These are phyloP conservation scores for Atkinsonella texensis DNA, from an alignment of 2,329 filamentous ascomycete genomes.

Conservation along the genomic window DNA sequence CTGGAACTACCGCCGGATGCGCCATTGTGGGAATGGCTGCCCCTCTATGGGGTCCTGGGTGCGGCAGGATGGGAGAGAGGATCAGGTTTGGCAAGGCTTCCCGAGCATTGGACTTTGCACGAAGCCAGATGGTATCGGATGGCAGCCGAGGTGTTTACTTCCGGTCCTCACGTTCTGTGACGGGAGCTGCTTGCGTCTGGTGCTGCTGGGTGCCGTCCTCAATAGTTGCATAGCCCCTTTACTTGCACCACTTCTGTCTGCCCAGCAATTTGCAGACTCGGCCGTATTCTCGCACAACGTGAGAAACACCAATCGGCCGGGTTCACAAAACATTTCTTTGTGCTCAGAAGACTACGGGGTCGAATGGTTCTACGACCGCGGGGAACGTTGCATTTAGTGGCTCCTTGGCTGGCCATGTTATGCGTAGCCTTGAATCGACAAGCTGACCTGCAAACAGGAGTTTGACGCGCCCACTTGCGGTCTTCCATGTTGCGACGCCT, in stretches of 20 bases:
- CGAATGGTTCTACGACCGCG: too few relatives aligned
- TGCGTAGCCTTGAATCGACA: too few relatives aligned
- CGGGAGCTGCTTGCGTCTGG: neutral
- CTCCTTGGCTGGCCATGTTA: too few relatives aligned
- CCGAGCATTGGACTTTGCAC: neutral
- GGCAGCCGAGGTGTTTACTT: neutral
- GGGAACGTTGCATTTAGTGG: too few relatives aligned
- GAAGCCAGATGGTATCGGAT: neutral
- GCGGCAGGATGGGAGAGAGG: neutral
- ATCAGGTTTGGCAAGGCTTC: neutral
- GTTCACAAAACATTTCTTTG: too few relatives aligned
- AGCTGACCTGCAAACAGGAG: too few relatives aligned
- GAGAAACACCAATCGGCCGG: neutral
- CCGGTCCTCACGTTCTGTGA: neutral
- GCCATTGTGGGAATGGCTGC: slow-evolving; percentile 1
- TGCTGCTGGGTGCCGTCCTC: neutral
- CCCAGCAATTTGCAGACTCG: neutral
- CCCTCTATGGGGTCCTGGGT: neutral
- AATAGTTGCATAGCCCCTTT: slow-evolving; percentile 11
- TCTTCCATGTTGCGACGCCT: too few relatives aligned
- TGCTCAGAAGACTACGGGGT: too few relatives aligned
- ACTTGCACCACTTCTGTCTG: slow-evolving; percentile 9
- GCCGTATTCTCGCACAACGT: neutral
- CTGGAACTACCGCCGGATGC: neutral
- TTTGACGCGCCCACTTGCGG: too few relatives aligned